These are phyloP conservation scores for Clavispora carvajalis DNA, from an alignment of 805 yeast species.

Conservation along the genomic window DNA sequence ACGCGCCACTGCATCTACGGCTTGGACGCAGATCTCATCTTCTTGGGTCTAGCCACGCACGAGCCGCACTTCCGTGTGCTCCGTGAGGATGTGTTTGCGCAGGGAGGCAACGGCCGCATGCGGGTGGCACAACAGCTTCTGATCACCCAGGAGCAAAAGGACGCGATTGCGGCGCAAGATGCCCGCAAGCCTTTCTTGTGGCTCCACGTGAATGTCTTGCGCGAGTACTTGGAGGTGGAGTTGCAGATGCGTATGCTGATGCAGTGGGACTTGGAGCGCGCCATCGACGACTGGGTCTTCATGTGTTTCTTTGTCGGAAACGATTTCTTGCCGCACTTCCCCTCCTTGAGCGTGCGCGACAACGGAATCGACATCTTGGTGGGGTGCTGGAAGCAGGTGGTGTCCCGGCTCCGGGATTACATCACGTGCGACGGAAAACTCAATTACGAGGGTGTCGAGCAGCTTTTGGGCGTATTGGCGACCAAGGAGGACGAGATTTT, in stretches of 20 bases:
- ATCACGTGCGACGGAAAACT: conserved; percentile 87
- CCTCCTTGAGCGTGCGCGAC: conserved; percentile 91
- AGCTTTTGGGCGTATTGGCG: conserved; percentile 59
- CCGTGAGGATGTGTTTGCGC: conserved; percentile 95
- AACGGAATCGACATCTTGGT: conserved; percentile 82
- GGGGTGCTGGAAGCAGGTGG: conserved; percentile 71
- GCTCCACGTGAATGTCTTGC: conserved; percentile 80
- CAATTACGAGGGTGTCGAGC: conserved; percentile 71
- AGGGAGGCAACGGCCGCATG: conserved; percentile 45
- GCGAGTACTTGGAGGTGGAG: conserved; percentile 87
- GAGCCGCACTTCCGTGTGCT: conserved; percentile 94
- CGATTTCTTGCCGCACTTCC: conserved; percentile 95
- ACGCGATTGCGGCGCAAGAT: conserved; percentile 36
- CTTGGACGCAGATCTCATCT: conserved; percentile 94
- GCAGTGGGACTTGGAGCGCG: conserved; percentile 85
- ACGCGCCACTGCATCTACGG: conserved; percentile 97
- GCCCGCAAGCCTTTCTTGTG: conserved; percentile 82
- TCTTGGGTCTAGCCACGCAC: conserved; percentile 93
- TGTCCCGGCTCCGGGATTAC: conserved; percentile 67
- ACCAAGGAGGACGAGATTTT: conserved; percentile 75
- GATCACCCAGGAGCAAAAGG: conserved; percentile 57
- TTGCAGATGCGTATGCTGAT: conserved; percentile 67
- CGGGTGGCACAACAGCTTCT: conserved; percentile 45
- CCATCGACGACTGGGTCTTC: conserved; percentile 97
- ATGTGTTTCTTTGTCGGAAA: conserved; percentile 98